phyloP scores from a whole-genome alignment of 2,329 filamentous ascomycete species.

The Penicillium thymicola region DNA sequence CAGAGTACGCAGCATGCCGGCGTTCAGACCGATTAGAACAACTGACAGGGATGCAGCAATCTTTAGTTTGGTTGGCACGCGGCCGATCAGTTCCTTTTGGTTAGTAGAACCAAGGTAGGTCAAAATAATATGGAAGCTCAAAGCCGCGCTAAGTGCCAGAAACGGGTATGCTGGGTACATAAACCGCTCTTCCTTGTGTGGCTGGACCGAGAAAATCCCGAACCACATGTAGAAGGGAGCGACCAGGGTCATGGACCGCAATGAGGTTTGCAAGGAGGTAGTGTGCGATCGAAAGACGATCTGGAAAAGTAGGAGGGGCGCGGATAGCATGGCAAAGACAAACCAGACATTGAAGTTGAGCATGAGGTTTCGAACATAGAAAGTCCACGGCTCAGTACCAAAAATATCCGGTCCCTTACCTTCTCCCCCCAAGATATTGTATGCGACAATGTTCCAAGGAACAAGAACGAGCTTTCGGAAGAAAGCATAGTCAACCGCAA shows the following conservation, averaged over 20 bases:
- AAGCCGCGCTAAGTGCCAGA: slow-evolving; percentile 80
- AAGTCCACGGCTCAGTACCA: slow-evolving; percentile 94
- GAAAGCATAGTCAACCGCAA: slow-evolving; percentile 74
- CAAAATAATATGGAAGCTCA: slow-evolving; percentile 77
- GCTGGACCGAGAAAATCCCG: slow-evolving; percentile 82
- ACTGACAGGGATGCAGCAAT: slow-evolving; percentile 59
- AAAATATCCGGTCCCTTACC: slow-evolving; percentile 85
- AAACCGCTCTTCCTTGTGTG: slow-evolving; percentile 97
- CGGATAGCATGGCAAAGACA: slow-evolving; percentile 67
- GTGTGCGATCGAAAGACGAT: slow-evolving; percentile 61
- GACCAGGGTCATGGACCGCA: slow-evolving; percentile 75
- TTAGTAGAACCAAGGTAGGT: slow-evolving; percentile 69
- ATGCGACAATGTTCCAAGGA: slow-evolving; percentile 88
- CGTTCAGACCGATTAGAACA: slow-evolving; percentile 61
- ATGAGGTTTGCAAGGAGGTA: slow-evolving; percentile 63
- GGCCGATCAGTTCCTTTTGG: slow-evolving; percentile 63
- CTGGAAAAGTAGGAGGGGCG: slow-evolving; percentile 74
- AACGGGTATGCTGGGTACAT: slow-evolving; percentile 98
- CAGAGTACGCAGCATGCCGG: slow-evolving; percentile 68
- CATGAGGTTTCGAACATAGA: slow-evolving; percentile 85
- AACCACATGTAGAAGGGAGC: slow-evolving; percentile 94
- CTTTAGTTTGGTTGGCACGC: slow-evolving; percentile 73
- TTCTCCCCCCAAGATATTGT: slow-evolving; percentile 83
- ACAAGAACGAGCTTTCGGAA: slow-evolving; percentile 76
- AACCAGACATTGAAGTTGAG: slow-evolving; percentile 98